These are phyloP conservation scores for Aureobasidium subglaciale DNA, from an alignment of 2,329 filamentous ascomycete species.

Conservation along the genomic window DNA sequence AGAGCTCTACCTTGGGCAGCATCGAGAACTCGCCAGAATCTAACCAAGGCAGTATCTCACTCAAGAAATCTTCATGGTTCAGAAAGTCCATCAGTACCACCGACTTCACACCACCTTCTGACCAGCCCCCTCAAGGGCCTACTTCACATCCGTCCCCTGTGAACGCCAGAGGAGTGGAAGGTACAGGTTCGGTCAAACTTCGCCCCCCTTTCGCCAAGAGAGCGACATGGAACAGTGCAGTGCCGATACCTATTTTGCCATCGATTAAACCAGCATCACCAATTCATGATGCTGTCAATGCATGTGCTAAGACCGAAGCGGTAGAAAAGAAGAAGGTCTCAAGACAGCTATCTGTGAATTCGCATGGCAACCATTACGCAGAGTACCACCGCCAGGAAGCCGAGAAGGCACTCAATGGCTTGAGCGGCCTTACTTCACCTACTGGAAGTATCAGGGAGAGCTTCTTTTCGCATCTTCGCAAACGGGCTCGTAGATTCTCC, in stretches of 20 bases:
- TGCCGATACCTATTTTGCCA: slow-evolving; percentile 91
- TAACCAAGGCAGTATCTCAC: slow-evolving; percentile 51
- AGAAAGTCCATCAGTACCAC: slow-evolving; percentile 85
- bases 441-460: slow-evolving; percentile 80
- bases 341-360: slow-evolving; percentile 85
- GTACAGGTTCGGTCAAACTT: slow-evolving; percentile 41
- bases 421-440: slow-evolving; percentile 66
- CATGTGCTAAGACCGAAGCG: slow-evolving; percentile 52
- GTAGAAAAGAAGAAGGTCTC: slow-evolving; percentile 77
- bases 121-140: slow-evolving; percentile 35
- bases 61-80: slow-evolving; percentile 90
- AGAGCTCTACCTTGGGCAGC: slow-evolving; percentile 74
- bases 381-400: slow-evolving; percentile 76
- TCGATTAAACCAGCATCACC: slow-evolving; percentile 93
- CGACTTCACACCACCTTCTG: slow-evolving; percentile 60
- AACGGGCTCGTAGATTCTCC: slow-evolving; percentile 85
- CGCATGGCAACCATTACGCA: slow-evolving; percentile 85
- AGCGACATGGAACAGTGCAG: slow-evolving; percentile 88
- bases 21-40: slow-evolving; percentile 57
- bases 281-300: slow-evolving; percentile 87
- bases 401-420: slow-evolving; percentile 81
- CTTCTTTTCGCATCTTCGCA: slow-evolving; percentile 95
- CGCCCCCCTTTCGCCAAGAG: slow-evolving; percentile 65
- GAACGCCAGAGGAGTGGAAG: slow-evolving; percentile 38
- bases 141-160: slow-evolving; percentile 36